Evolutionary conservation across 305 asterid species (phyloP), one percentile per base, ranked within the genome.

Genomic region (Fraxinus sp.): DNA sequence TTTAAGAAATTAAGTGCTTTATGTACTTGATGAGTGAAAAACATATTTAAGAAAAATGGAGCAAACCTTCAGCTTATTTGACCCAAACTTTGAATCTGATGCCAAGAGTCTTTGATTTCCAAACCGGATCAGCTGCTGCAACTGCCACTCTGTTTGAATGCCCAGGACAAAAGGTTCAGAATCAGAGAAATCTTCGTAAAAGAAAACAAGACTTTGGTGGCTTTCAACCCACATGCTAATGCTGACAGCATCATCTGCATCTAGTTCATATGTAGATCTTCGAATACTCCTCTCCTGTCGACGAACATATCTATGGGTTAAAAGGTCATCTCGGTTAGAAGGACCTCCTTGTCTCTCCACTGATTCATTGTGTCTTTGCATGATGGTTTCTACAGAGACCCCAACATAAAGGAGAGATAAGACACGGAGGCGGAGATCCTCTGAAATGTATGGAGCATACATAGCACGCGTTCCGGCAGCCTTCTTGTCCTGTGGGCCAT

Each of bases 321-420:
- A 86, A 72, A 96, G 93, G 90, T 96, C 99, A 85, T 96, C 99
- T 79, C 99, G 92, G 77, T 94, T 96, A 89, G 87, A 85, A 13
- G 98, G 98, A 77, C 99, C 98, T 62, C 99, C 99, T 86, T 91
- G 97, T 84, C 82, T 94, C 93, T 93, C 95, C 85, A 96, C 99
- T 16, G 93, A 88, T 84, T 96, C 97, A 80, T 84, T 90, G 86
- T 96, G 99, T 86, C 96, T 92, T 89, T 96, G 99, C 97, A 96
- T 96, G 78, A 96, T 94, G 84, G 97, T 91, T 88, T 96, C 99
- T 28, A 96, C 99, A 59, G 99, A 93, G 79, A 96, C 99, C 79
- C 99, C 99, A 85, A 91, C 98, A 88, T 96, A 87, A 35, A 96
- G 90, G 59, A 96, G 94, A 77, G 97, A 96, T 78, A 91, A 79